Evolutionary conservation across 805 yeast genomes (phyloP).

Genomic region (Yarrowia sp.): DNA sequence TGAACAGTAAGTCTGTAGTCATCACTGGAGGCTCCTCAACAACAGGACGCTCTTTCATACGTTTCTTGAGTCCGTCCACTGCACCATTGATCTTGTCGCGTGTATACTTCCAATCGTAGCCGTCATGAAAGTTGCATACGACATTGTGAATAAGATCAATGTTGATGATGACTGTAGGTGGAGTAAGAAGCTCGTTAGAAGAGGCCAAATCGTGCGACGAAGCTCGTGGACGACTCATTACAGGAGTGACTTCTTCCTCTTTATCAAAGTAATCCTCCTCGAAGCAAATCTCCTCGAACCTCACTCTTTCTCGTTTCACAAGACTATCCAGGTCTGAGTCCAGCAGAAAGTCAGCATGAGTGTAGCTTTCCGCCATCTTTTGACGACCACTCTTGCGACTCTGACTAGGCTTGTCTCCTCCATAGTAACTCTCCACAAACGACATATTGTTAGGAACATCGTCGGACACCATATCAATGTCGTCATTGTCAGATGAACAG

Average conservation of each 20-base stretch:
- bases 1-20: slow-evolving; percentile 68
- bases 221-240: slow-evolving; percentile 3
- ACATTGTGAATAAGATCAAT: slow-evolving; percentile 44
- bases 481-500: slow-evolving; percentile 55
- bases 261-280: slow-evolving; percentile 26
- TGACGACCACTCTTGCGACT: slow-evolving; percentile 12
- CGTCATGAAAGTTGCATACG: slow-evolving; percentile 69
- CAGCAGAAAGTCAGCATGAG: slow-evolving; percentile 47
- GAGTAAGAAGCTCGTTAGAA: slow-evolving; percentile 16
- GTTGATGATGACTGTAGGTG: slow-evolving; percentile 39
- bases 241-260: not conserved
- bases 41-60: slow-evolving; percentile 50
- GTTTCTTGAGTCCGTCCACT: slow-evolving; percentile 65
- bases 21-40: slow-evolving; percentile 9
- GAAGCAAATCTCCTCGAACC: slow-evolving; percentile 28
- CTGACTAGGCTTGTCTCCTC: slow-evolving; percentile 39
- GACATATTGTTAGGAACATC: slow-evolving; percentile 45
- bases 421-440: slow-evolving; percentile 50
- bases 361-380: slow-evolving; percentile 38
- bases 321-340: slow-evolving; percentile 49
- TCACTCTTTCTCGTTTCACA: slow-evolving; percentile 41
- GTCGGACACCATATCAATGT: slow-evolving; percentile 46
- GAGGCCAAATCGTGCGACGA: slow-evolving; percentile 8
- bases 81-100: slow-evolving; percentile 70
- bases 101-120: slow-evolving; percentile 90